Conservation (phyloP, 2,329 filamentous ascomycete genomes). For the Alternaria arborescens region DNA sequence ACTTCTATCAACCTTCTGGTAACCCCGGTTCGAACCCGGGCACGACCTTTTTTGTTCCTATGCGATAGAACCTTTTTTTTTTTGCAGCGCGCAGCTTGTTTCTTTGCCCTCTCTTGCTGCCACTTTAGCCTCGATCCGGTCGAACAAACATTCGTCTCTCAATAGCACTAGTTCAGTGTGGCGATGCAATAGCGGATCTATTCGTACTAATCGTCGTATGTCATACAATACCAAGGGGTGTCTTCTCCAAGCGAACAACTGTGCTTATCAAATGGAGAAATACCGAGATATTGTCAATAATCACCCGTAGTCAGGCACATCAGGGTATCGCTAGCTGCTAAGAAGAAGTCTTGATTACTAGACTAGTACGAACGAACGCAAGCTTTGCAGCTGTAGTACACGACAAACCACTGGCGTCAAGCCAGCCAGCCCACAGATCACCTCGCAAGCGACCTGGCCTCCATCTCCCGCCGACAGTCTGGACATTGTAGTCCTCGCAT, state of each 20-base stretch:
- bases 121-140: too few relatives aligned
- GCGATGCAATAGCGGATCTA: background rate
- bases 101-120: too few relatives aligned
- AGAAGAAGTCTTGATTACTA: background rate
- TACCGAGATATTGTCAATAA: background rate
- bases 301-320: background rate
- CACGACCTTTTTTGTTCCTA: slow-evolving; percentile 5
- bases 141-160: too few relatives aligned
- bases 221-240: background rate
- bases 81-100: background rate
- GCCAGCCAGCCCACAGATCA: background rate
- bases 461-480: background rate
- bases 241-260: background rate
- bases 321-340: background rate
- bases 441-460: background rate
- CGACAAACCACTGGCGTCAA: background rate
- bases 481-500: background rate
- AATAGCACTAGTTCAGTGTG: background rate
- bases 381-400: background rate
- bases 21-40: slow-evolving; percentile 22
- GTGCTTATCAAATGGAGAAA: background rate
- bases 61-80: background rate
- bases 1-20: slow-evolving; percentile 14
- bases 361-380: background rate
- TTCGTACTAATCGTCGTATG: background rate